A percentile compares a stretch with the other conserved stretches of the same genome.
Evolutionary conservation across 2,329 filamentous ascomycete genomes (phyloP).

Genomic region (Claviceps lovelessii): DNA sequence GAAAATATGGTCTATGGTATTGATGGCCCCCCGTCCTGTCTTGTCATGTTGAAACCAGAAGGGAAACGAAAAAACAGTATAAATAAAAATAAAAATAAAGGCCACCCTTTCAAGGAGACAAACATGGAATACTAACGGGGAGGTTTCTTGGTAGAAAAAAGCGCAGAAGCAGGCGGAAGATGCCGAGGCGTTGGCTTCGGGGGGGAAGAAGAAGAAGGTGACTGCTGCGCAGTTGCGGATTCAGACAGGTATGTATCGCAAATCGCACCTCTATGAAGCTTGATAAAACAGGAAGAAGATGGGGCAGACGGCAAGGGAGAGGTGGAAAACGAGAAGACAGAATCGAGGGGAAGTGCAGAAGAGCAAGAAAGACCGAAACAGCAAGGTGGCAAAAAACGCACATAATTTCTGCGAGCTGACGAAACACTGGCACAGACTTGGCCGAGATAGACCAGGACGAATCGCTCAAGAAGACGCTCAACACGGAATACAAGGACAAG

Average conservation of each 20-base stretch:
- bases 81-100: no score
- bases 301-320: not conserved
- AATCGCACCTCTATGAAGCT: no score
- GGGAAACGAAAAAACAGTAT: not conserved
- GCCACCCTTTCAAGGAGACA: no score
- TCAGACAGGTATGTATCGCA: constrained; percentile 60
- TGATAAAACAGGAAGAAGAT: not conserved
- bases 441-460: constrained; percentile 44
- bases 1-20: constrained; percentile 99
- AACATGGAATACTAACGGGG: not conserved
- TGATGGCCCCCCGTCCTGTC: constrained; percentile 11
- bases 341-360: not conserved
- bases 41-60: not conserved
- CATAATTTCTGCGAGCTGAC: not conserved
- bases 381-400: not conserved
- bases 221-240: constrained; percentile 90
- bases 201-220: constrained; percentile 94
- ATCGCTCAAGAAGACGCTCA: constrained; percentile 66
- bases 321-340: not conserved
- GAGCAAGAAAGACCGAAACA: not conserved
- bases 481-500: constrained; percentile 64
- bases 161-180: constrained; percentile 91
- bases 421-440: constrained; percentile 41
- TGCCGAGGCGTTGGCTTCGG: constrained; percentile 53
- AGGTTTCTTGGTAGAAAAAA: constrained; percentile 53